phyloP scores from a whole-genome alignment of 768 basidiomycete genomes.

The Phylloporus sp. region DNA sequence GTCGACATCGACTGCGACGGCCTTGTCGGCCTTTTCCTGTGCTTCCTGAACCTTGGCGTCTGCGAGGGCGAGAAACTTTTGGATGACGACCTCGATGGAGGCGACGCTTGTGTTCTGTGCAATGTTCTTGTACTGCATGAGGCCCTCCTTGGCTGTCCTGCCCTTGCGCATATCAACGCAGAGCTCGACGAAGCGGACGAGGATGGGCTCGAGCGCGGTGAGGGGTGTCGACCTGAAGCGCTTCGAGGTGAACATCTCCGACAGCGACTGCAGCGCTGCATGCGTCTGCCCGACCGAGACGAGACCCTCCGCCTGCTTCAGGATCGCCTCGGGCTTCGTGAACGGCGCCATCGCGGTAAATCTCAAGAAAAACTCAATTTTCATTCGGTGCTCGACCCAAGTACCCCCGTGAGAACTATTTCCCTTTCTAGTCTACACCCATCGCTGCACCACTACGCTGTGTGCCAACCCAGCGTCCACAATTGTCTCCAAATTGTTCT shows the following conservation, averaged over 20 bases:
- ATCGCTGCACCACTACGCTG: constrained; percentile 82
- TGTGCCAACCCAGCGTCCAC: constrained; percentile 70
- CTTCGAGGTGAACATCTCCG: constrained; percentile 91
- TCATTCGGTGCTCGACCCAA: background rate
- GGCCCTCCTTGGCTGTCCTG: constrained; percentile 87
- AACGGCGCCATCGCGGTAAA: constrained; percentile 72
- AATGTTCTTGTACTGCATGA: constrained; percentile 98
- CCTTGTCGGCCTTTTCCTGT: constrained; percentile 80
- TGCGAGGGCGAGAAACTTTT: constrained; percentile 75
- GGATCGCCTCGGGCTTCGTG: constrained; percentile 84
- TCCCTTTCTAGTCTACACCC: constrained; percentile 41
- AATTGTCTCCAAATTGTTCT: constrained; percentile 63
- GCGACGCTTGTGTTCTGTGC: constrained; percentile 89
- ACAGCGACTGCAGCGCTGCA: constrained; percentile 84
- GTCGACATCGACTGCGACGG: constrained; percentile 77
- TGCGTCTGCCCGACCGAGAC: constrained; percentile 88
- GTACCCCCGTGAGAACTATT: constrained; percentile 12
- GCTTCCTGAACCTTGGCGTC: constrained; percentile 82
- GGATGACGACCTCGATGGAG: constrained; percentile 90
- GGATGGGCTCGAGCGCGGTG: constrained; percentile 88
- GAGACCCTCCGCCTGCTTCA: constrained; percentile 92
- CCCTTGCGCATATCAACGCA: constrained; percentile 95
- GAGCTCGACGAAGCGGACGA: constrained; percentile 92
- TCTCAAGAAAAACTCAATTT: background rate
- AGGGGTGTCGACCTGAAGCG: constrained; percentile 91